phyloP scores from a whole-genome alignment of 2,329 filamentous ascomycete genomes.

The Teratosphaeria viscida region DNA sequence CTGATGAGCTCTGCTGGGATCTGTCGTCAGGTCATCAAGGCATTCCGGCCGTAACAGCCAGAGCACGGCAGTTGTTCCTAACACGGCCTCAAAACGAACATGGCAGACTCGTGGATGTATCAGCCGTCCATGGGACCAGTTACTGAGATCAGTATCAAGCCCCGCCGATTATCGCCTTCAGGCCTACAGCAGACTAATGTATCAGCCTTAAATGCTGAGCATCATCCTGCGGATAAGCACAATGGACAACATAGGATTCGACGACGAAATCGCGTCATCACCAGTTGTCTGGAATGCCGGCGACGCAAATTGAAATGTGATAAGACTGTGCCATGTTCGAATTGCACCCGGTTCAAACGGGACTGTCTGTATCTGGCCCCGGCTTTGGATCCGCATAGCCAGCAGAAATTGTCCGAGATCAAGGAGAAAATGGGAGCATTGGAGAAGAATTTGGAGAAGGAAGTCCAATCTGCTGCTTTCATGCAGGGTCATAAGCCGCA shows the following conservation, averaged over 20 bases:
- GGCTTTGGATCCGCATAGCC: conserved; percentile 57
- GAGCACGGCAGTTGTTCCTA: neutral
- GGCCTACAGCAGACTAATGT: conserved; percentile 1
- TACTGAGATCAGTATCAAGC: neutral
- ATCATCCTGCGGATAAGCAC: conserved; percentile 1
- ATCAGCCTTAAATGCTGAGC: conserved; percentile 4
- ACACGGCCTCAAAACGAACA: neutral
- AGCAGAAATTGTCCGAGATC: conserved; percentile 62
- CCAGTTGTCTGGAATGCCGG: conserved; percentile 60
- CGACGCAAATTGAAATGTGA: conserved; percentile 71
- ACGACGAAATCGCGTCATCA: conserved; percentile 43
- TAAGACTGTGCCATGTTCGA: conserved; percentile 60
- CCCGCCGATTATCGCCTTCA: neutral
- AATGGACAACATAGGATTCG: conserved; percentile 11
- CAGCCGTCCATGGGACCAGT: neutral
- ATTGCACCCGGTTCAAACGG: conserved; percentile 46
- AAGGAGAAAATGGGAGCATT: conserved; percentile 68
- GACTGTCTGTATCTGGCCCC: conserved; percentile 55
- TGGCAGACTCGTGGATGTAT: conserved; percentile 11
- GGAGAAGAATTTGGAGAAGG: conserved; percentile 58
- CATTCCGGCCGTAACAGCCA: neutral
- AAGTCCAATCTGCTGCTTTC: conserved; percentile 40
- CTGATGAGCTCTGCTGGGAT: neutral
- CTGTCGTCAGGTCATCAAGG: neutral
- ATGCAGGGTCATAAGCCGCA: conserved; percentile 17